Percentiles rank a stretch among this genome's conserved stretches.
These are phyloP conservation scores for Salinomyces thailandicus DNA, from an alignment of 2,329 filamentous ascomycete species.

Conservation along the genomic window DNA sequence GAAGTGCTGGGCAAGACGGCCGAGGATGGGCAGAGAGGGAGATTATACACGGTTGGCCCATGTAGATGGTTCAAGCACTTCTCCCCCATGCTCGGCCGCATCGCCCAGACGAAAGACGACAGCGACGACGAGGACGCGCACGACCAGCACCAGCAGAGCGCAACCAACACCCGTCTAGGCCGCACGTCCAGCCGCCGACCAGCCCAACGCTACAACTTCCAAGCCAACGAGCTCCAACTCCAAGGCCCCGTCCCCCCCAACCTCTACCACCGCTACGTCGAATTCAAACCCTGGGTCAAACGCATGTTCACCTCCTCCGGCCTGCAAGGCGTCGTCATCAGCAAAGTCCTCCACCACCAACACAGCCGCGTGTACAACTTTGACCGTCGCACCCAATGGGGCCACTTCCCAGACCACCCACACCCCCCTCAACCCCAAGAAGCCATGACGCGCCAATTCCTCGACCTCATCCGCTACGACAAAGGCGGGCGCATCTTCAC, in stretches of 20 bases:
- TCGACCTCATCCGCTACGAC: constrained; percentile 78
- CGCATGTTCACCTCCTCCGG: constrained; percentile 76
- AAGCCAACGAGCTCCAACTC: constrained; percentile 84
- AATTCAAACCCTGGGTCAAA: constrained; percentile 82
- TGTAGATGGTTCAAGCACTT: constrained; percentile 71
- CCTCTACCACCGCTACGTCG: constrained; percentile 85
- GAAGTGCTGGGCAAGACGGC: constrained; percentile 66
- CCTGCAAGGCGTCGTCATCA: constrained; percentile 66
- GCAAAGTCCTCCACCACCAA: constrained; percentile 81
- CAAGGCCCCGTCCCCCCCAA: constrained; percentile 67
- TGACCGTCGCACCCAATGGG: constrained; percentile 63
- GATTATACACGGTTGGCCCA: constrained; percentile 72
- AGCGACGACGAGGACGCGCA: constrained; percentile 29
- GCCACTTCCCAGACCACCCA: constrained; percentile 45
- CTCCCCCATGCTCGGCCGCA: constrained; percentile 75
- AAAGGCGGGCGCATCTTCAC: constrained; percentile 81
- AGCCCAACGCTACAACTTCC: constrained; percentile 56
- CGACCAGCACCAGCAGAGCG: constrained; percentile 7
- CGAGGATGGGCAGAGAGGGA: constrained; percentile 46
- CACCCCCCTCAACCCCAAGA: constrained; percentile 52
- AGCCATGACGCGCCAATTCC: constrained; percentile 66
- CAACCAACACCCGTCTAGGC: neutral
- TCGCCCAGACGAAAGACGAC: constrained; percentile 56
- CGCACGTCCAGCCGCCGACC: neutral
- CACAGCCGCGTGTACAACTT: constrained; percentile 85